Evolutionary conservation across 177 flowering plant genomes (phyloP).

Genomic region (Vitis hybrid): DNA sequence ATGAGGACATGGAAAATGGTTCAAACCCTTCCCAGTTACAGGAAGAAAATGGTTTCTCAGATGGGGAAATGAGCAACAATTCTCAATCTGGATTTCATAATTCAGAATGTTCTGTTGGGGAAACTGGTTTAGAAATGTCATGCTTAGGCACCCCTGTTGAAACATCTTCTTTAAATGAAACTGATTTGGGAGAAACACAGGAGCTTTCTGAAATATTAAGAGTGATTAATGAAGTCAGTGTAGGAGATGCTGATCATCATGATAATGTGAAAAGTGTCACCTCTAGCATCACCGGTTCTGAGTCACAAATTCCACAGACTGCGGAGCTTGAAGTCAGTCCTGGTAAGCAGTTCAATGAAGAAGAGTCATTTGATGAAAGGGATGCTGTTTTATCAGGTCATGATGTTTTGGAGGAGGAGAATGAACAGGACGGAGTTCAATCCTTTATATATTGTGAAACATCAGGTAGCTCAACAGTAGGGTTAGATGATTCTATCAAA

Average conservation of each 20-base stretch:
- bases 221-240: conserved; percentile 1
- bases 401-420: conserved; percentile 8
- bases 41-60: conserved; percentile 5
- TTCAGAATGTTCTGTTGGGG: conserved; percentile 6
- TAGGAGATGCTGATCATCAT: conserved; percentile 20
- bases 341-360: conserved; percentile 8
- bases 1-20: conserved; percentile 1
- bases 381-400: conserved; percentile 2
- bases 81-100: conserved; percentile 8
- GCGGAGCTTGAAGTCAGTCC: conserved; percentile 16
- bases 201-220: conserved; percentile 12
- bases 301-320: conserved; percentile 4
- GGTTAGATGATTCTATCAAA: conserved; percentile 20
- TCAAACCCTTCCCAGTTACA: background rate
- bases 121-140: conserved; percentile 9
- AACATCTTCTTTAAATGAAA: conserved; percentile 10
- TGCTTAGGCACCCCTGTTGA: conserved; percentile 13
- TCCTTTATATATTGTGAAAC: conserved; percentile 26
- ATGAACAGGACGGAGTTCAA: conserved; percentile 12
- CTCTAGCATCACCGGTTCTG: conserved; percentile 9
- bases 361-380: conserved; percentile 3
- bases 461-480: conserved; percentile 21
- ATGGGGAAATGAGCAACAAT: conserved; percentile 1
- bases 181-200: conserved; percentile 7
- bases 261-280: conserved; percentile 2